phyloP scores from a whole-genome alignment of 1,284 basidiomycete genomes.

The Mycosarcoma maydis region DNA sequence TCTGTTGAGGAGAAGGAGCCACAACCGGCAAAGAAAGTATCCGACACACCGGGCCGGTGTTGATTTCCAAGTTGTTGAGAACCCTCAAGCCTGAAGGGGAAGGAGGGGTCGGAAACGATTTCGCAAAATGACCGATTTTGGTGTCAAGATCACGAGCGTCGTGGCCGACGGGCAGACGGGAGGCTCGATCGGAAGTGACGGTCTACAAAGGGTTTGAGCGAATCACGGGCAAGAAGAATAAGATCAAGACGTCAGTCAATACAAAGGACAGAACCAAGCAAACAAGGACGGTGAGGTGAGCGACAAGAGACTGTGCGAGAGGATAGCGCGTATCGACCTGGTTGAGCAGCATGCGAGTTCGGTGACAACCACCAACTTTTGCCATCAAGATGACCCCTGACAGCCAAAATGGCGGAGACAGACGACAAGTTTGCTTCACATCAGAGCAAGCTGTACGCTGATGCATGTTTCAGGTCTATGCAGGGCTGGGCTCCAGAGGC shows the following conservation, averaged over 20 bases:
- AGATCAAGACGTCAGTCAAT: constrained; percentile 2
- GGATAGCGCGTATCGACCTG: constrained; percentile 3
- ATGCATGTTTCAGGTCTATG: too few relatives aligned
- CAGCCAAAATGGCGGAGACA: background rate
- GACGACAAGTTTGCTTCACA: background rate
- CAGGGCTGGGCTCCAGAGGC: background rate
- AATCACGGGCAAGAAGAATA: background rate
- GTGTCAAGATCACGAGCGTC: background rate
- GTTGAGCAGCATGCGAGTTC: background rate
- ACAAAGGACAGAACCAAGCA: background rate
- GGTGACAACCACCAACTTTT: constrained; percentile 3
- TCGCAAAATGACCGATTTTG: background rate
- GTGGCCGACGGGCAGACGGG: background rate
- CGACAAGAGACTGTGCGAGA: background rate
- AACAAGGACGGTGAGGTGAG: background rate
- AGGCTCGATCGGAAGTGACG: constrained; percentile 8
- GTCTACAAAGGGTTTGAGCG: background rate
- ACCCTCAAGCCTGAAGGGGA: background rate
- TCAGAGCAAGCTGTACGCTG: background rate
- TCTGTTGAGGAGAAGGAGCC: background rate
- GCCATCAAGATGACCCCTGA: background rate
- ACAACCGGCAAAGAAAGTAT: constrained; percentile 10
- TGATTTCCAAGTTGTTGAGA: background rate
- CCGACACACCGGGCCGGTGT: constrained; percentile 11
- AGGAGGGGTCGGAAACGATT: background rate